Evolutionary conservation across 2,329 filamentous ascomycete genomes (phyloP).

Genomic region (Mycosphaerelloides madeirae): DNA sequence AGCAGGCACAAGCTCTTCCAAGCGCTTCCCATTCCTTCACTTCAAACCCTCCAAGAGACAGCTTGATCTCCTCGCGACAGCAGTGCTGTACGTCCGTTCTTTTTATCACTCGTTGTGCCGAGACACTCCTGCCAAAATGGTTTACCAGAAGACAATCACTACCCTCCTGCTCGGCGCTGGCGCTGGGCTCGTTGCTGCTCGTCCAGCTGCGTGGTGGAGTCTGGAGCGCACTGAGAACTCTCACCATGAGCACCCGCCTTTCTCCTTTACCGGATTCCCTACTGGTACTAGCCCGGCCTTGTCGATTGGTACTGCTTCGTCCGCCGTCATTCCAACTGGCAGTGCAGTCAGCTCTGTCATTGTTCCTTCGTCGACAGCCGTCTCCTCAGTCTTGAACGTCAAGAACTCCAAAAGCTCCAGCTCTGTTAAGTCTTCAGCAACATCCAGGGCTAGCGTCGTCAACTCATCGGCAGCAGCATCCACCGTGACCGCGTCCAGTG

Average conservation of each 20-base stretch:
- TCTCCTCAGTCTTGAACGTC: neutral
- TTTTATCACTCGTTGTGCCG: neutral
- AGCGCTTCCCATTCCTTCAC: constrained; percentile 5
- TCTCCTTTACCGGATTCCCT: neutral
- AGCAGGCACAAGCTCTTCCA: constrained; percentile 11
- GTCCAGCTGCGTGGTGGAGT: constrained; percentile 6
- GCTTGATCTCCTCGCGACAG: constrained; percentile 11
- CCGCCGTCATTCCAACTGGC: constrained; percentile 4
- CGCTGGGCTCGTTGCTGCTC: constrained; percentile 14
- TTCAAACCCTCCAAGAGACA: constrained; percentile 9
- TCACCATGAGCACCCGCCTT: constrained; percentile 1
- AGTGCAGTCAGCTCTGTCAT: neutral
- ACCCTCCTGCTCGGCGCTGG: constrained; percentile 18
- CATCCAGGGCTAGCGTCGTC: neutral
- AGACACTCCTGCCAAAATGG: constrained; percentile 7
- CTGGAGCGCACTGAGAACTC: constrained; percentile 3
- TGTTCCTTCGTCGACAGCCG: neutral
- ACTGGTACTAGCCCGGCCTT: constrained; percentile 3
- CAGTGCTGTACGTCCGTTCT: constrained; percentile 10
- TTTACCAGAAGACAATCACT: constrained; percentile 15
- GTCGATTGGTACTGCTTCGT: constrained; percentile 3
- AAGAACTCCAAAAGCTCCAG: constrained; percentile 2
- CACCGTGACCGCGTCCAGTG: constrained; percentile 4
- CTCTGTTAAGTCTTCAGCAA: constrained; percentile 2
- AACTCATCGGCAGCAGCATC: constrained; percentile 1